Base-by-base conservation (phyloP, 495 filamentous ascomycete species). In the Letharia columbiana region DNA sequence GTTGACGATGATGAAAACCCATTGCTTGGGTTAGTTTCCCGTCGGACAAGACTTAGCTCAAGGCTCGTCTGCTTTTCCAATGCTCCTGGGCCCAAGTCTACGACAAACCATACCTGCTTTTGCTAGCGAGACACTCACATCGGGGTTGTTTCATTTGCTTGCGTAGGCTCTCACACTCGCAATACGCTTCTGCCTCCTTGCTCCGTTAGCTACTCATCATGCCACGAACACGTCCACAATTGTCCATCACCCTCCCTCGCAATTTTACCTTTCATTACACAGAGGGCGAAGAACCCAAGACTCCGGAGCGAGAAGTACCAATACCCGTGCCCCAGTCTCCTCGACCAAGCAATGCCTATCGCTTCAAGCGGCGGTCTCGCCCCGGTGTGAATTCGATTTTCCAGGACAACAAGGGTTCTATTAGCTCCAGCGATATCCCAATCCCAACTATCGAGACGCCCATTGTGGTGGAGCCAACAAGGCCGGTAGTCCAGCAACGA, bases 211-310 rank as follows among this genome's bases (percentile, higher is more conserved):
- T 59, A 61, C 17, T 33, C 74, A 75, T 61, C 70, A 83, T 84
- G 82, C 74, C 78, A 66, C 74, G 74, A 70, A 74, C 75, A 71
- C 80, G 79, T 65, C 80, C 80, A 13, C 76, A 81, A 58, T 77
- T 87, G 39, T 88, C 84, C 68, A 85, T 85, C 65, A 87, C 85
- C 18, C 80, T 89, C 42, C 86, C 86, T 33, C 81, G 85, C 61
- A 85, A 83, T 75, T 88, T 88, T 73, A 83, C 79, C 35, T 87
- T 86, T 68, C 80, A 85, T 73, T 84, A 83, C 61, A 72, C 76
- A 33, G 77, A 78, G 69, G 74, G 76, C 62, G 77, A 79, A 50
- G 75, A 78, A 58, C 86, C 86, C 42, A 83, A 75, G 70, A 88
- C 86, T 12, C 86, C 86, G 35, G 82, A 87, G 66, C 82, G 76